These are phyloP conservation scores for Cyclotella choctawhatcheeana DNA, from an alignment of 108 stramenopile genomes.

Conservation along the genomic window DNA sequence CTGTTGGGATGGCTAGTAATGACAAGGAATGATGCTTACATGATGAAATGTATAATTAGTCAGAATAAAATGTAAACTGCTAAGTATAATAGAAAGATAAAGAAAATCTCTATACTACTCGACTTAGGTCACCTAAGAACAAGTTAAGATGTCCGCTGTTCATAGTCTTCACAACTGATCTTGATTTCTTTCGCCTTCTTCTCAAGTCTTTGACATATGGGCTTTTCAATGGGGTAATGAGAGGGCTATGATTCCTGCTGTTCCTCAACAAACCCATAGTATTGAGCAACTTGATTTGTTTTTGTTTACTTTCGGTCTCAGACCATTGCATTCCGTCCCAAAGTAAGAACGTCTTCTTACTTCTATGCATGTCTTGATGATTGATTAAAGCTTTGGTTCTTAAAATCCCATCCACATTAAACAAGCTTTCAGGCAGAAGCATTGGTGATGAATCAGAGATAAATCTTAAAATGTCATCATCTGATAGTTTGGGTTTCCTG, in stretches of 20 bases:
- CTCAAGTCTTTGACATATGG: constrained; percentile 32
- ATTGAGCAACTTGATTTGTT: constrained; percentile 26
- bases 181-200: constrained; percentile 29
- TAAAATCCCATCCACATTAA: constrained; percentile 22
- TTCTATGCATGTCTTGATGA: not conserved
- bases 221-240: constrained; percentile 46
- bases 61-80: no score
- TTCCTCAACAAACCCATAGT: constrained; percentile 27
- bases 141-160: constrained; percentile 40
- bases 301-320: constrained; percentile 23
- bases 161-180: constrained; percentile 10
- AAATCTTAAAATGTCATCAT: constrained; percentile 19
- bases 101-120: constrained; percentile 11
- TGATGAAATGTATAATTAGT: no score
- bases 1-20: constrained; percentile 30
- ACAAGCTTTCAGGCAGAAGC: constrained; percentile 25
- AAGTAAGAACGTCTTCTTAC: constrained; percentile 1
- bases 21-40: no score
- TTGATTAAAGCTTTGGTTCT: constrained; percentile 19
- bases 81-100: no score
- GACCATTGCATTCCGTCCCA: constrained; percentile 44
- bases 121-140: constrained; percentile 43
- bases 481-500: constrained; percentile 18
- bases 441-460: not conserved
- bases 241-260: constrained; percentile 33